Evolutionary conservation across 2,329 filamentous ascomycete genomes (phyloP), one percentile per base, ranked within the genome.

Genomic region (Colletotrichum cereale): DNA sequence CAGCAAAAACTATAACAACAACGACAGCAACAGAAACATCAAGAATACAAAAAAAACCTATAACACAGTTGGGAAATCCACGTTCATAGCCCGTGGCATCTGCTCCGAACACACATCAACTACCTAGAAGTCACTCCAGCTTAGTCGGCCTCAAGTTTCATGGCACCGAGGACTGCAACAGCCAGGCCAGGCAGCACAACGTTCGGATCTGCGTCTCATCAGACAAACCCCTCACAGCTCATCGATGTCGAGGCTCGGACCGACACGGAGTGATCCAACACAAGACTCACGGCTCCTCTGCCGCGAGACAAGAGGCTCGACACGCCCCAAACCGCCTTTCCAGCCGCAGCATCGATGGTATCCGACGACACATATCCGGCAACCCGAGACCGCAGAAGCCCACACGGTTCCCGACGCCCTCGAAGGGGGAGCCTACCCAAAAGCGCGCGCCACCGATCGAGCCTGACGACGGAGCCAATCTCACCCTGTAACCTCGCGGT

Each of bases 301-400:
- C 44, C 47, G 34, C 44, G 58, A 50, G 58, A 62, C 58, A 62
- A 62, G 31, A 62, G n/a, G 29, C 47, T 50, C 44, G 44, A 62
- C 26, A 38, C 34, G 16, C 29, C 26, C 31, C 16, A 18, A 26
- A 14, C 60, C 44, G 38, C n/a, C n/a, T 34, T 16, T 3, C 18
- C 50, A 38, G 44, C n/a, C 60, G n/a, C 31, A 40, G 11, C 12
- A 38, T 18, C 60, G n/a, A 21, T n/a, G 31, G 24, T 11, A 5
- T 24, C 47, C 21, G 16, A 50, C 10, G 44, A 62, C 60, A 62
- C n/a, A 34, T 50, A 31, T 0, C 60, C 34, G 31, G 14, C 5
- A 16, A 7, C 18, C 14, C 21, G 31, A 48, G 44, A 36, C 42
- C n/a, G 31, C 60, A 31, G 16, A 21, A 26, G 21, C 48, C 16